phyloP scores from a whole-genome alignment of 106 monocot genomes.

The Platanthera guangdongensis region DNA sequence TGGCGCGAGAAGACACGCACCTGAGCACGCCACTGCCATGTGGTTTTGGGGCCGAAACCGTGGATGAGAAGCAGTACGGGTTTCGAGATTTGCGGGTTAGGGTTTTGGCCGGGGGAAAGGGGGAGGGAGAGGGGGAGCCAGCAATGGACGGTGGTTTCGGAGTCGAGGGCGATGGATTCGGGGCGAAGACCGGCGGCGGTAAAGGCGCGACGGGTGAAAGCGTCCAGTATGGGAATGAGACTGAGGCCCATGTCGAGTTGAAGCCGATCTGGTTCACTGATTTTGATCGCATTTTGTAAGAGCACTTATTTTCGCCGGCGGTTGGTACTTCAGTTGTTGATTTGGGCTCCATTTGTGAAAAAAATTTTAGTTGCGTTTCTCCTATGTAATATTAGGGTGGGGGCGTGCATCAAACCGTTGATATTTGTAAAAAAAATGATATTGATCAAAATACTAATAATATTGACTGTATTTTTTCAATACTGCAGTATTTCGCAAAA shows the following conservation, averaged over 20 bases:
- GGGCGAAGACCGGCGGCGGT: constrained; percentile 14
- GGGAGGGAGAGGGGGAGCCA: constrained; percentile 3
- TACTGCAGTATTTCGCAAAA: too few species aligned
- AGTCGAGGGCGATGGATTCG: constrained; percentile 2
- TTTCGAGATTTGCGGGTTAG: background rate
- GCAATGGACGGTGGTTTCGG: constrained; percentile 19
- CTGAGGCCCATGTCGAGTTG: background rate
- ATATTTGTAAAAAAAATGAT: too few species aligned
- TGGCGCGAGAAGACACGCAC: constrained; percentile 14
- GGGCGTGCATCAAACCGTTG: too few species aligned
- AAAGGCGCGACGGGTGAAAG: constrained; percentile 19
- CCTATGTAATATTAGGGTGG: too few species aligned
- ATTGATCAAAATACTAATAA: too few species aligned
- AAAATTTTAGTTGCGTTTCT: too few species aligned
- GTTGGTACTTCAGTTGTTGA: too few species aligned
- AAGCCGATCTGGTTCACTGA: too few species aligned
- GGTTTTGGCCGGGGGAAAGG: background rate
- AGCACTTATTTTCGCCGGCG: too few species aligned
- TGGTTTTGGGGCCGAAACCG: constrained; percentile 18
- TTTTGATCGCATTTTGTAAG: too few species aligned
- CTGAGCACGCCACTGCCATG: constrained; percentile 19
- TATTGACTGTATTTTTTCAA: too few species aligned
- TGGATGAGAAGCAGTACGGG: constrained; percentile 12
- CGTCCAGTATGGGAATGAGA: constrained; percentile 5
- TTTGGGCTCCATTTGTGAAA: too few species aligned